Percentiles rank a stretch among this genome's conserved stretches.
These are phyloP conservation scores for Pseudisothecium myosuroides DNA, from an alignment of 225 moss, liverwort and hornwort species.

Conservation along the genomic window DNA sequence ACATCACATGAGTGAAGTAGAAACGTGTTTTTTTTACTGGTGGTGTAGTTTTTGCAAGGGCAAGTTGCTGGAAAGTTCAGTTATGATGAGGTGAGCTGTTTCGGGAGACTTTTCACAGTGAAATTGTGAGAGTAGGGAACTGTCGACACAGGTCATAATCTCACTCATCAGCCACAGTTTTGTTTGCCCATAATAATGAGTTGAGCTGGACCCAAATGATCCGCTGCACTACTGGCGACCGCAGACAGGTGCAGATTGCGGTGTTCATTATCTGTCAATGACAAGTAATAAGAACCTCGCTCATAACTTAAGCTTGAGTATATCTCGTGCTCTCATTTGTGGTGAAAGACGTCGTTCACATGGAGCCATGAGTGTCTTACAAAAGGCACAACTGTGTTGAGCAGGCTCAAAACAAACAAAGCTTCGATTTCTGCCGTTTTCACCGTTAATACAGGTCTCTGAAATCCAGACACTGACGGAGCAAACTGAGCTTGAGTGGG, in stretches of 20 bases:
- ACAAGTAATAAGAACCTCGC: not conserved
- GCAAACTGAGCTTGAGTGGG: not conserved
- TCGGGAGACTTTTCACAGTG: not conserved
- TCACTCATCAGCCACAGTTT: not conserved
- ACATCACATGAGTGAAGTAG: not conserved
- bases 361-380: not conserved
- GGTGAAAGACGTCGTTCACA: not conserved
- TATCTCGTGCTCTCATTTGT: not conserved
- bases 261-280: not conserved
- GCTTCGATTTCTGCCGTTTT: not conserved
- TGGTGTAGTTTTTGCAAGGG: not conserved
- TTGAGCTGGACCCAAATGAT: not conserved
- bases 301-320: not conserved
- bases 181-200: not conserved
- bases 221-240: not conserved
- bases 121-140: not conserved
- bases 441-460: not conserved
- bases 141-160: not conserved
- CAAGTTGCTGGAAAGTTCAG: not conserved
- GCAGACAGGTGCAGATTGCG: not conserved
- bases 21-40: not conserved
- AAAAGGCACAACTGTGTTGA: not conserved
- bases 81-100: not conserved
- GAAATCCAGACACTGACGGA: not conserved
- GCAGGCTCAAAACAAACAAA: not conserved